Evolutionary conservation across 108 stramenopile genomes (phyloP), one percentile per base, ranked within the genome.

Genomic region (Cyclotella baltica): DNA sequence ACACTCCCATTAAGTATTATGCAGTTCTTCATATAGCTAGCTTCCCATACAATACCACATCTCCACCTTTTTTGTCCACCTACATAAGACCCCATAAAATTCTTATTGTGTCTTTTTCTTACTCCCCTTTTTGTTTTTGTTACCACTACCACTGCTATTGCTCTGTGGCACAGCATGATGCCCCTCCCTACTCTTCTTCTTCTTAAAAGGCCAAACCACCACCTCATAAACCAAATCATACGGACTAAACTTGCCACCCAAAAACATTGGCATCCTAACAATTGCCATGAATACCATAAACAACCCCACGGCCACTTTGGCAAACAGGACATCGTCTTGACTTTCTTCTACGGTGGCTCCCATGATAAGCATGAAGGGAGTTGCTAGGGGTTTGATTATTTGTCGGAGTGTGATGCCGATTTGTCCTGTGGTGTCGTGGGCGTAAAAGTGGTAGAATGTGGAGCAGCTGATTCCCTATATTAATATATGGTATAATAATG

Each of bases 381-480:
- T 33, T 6, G 73, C 78, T 18, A 69, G 35, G 0, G 83, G 78
- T 46, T 69, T 74, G 9, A 83, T 5, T 2, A 57, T 38, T 8
- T 38, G n/a, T 28, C 94, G 80, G 46, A 95, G 52, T 1, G 75
- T 68, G 25, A 56, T 62, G 0, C 94, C 94, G 56, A 95, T 62
- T 13, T 64, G 55, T 19, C 92, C 92, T 31, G 84, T 66, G 31
- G 27, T 64, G 68, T 95, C 94, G 72, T 93, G 80, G 0, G 84
- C 89, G 48, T 85, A 90, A 66, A 95, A 85, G 48, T 93, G 94
- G 74, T 87, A 95, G 52, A 91, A 88, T 15, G 89, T 76, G n/a
- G 89, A 88, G 70, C 84, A 80, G 43, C 82, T 68, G 3, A 93
- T 19, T 52, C 88, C 93, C 40, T 43, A 43, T 43, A 13, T 43